These are phyloP conservation scores for Pseudogymnoascus sp. DNA, from an alignment of 2,329 filamentous ascomycete genomes.

Conservation along the genomic window DNA sequence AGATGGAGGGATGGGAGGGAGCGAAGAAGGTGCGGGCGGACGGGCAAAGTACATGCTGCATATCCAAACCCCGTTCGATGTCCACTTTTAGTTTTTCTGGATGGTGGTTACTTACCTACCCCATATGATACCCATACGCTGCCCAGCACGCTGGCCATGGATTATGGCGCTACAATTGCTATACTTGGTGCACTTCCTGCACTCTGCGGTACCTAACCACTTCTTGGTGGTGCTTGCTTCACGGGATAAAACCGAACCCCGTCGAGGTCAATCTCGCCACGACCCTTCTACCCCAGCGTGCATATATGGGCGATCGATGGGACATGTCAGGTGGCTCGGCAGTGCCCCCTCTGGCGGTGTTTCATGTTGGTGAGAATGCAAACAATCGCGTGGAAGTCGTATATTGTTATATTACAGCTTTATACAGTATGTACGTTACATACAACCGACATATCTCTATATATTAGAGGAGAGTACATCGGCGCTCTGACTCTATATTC, in stretches of 20 bases:
- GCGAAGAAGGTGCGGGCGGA: not conserved
- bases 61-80: not conserved
- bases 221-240: not conserved
- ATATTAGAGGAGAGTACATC: not conserved
- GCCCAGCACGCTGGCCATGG: not conserved
- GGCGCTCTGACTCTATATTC: not conserved
- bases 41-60: not conserved
- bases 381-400: not conserved
- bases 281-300: not conserved
- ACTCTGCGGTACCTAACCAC: not conserved
- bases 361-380: not conserved
- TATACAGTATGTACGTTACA: not conserved
- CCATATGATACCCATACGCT: not conserved
- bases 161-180: not conserved
- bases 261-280: not conserved
- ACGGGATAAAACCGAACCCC: not conserved
- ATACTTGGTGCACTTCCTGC: not conserved
- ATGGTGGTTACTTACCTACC: not conserved
- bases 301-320: conserved; percentile 4
- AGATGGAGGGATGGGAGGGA: not conserved
- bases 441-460: not conserved
- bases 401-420: not conserved
- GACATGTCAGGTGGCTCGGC: conserved; percentile 7
- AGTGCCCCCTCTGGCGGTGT: not conserved
- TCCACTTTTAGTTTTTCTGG: not conserved